phyloP scores from a whole-genome alignment of 352 stramenopile species.

The Hyaloperonospora arabidopsidis region DNA sequence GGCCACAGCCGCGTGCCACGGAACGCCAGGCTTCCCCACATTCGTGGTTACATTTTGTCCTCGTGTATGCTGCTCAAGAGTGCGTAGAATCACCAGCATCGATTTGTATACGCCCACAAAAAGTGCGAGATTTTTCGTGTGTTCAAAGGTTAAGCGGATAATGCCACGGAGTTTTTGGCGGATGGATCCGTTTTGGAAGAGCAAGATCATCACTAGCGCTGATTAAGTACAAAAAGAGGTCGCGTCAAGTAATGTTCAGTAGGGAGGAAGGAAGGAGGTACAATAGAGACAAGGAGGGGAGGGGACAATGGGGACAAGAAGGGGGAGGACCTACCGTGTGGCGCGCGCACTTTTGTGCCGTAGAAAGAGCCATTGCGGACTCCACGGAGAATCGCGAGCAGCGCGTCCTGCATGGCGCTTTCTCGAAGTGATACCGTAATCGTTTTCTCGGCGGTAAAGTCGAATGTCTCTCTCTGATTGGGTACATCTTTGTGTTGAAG shows the following conservation, averaged over 20 bases:
- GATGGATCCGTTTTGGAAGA: conserved; percentile 79
- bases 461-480: no score
- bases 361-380: conserved; percentile 85
- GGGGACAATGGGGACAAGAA: not conserved
- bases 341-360: conserved; percentile 83
- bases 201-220: conserved; percentile 87
- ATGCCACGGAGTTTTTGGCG: conserved; percentile 66
- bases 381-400: conserved; percentile 70
- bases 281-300: not conserved
- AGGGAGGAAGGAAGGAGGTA: no score
- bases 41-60: conserved; percentile 21
- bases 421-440: not conserved
- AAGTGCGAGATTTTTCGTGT: conserved; percentile 81
- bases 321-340: conserved; percentile 50
- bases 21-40: conserved; percentile 59
- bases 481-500: no score
- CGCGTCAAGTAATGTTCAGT: not conserved
- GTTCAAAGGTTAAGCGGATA: conserved; percentile 76
- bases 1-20: conserved; percentile 74
- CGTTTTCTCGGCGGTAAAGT: no score
- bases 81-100: conserved; percentile 54
- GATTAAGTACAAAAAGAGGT: not conserved
- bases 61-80: conserved; percentile 43
- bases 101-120: conserved; percentile 87
- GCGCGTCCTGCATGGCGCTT: conserved; percentile 35